Conservation (phyloP, 805 yeast species). For the Blastobotrys attinorum region DNA sequence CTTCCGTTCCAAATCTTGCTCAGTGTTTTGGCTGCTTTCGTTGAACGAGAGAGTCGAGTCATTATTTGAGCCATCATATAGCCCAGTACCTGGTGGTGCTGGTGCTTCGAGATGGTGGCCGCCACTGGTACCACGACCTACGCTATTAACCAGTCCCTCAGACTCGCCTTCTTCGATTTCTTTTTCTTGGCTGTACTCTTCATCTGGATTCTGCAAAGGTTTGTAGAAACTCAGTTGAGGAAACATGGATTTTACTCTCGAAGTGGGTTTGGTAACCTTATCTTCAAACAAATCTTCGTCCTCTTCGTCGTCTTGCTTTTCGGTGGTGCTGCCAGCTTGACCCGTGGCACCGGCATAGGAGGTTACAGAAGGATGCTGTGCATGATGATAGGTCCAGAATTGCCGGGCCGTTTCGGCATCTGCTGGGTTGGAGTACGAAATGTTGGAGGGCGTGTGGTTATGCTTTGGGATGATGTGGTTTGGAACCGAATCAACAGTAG, state of each 20-base stretch:
- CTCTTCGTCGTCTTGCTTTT: conserved; percentile 1
- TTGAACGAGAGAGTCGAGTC: conserved; percentile 7
- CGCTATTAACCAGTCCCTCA: not conserved
- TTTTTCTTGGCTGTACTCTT: not conserved
- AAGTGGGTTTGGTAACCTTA: conserved; percentile 4
- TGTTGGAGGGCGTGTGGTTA: not conserved
- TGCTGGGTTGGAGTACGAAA: not conserved
- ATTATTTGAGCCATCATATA: conserved; percentile 2
- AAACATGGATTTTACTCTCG: conserved; percentile 10
- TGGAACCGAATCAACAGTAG: not conserved
- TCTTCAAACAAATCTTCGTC: conserved; percentile 4
- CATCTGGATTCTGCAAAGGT: conserved; percentile 6
- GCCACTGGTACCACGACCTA: not conserved
- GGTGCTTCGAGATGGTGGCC: not conserved
- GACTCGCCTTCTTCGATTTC: not conserved
- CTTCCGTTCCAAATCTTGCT: conserved; percentile 4
- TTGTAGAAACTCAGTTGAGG: conserved; percentile 10
- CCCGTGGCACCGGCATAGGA: not conserved
- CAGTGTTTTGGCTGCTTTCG: conserved; percentile 4
- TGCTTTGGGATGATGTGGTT: not conserved
- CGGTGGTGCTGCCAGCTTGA: not conserved
- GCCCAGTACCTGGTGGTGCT: not conserved
- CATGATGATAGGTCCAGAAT: not conserved
- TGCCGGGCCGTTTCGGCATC: not conserved
- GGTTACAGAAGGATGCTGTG: not conserved